Percentiles rank a stretch among this genome's conserved stretches.
Conservation (phyloP, 2,329 filamentous ascomycete genomes). For the Fusarium lyarnte region DNA sequence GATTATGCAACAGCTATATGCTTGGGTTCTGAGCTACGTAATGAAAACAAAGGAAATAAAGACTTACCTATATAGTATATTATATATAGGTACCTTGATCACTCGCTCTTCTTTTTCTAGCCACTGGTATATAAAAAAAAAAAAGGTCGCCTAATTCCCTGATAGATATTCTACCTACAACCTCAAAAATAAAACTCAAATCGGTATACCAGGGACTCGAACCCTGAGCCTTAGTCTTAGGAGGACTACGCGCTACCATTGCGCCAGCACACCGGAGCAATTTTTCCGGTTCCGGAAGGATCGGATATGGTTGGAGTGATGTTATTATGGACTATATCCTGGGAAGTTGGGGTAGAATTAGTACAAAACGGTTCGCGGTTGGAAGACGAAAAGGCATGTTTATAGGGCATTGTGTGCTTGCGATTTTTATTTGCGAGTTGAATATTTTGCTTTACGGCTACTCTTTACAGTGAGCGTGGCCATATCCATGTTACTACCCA, state of each 20-base stretch:
- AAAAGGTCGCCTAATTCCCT: no score
- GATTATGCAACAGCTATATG: slow-evolving; percentile 81
- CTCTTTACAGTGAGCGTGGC: background rate
- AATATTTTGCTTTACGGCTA: background rate
- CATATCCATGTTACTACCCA: background rate
- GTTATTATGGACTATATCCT: slow-evolving; percentile 13
- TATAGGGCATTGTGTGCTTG: background rate
- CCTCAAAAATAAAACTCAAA: background rate
- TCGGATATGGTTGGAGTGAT: slow-evolving; percentile 15
- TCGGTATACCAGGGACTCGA: slow-evolving; percentile 51
- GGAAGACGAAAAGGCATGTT: background rate
- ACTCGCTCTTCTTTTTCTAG: no score
- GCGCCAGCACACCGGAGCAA: slow-evolving; percentile 34
- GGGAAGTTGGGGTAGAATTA: rapidly evolving
- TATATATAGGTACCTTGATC: no score
- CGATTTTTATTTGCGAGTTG: background rate
- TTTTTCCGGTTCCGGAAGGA: slow-evolving; percentile 20
- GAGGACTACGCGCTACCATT: slow-evolving; percentile 54
- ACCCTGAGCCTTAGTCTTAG: slow-evolving; percentile 54
- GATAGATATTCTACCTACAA: no score
- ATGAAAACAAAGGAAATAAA: background rate
- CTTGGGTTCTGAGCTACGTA: slow-evolving; percentile 55
- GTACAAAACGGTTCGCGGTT: background rate
- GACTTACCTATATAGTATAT: background rate
- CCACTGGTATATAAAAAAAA: no score